A percentile compares a stretch with the other conserved stretches of the same genome.
Conservation (phyloP, 192 early-diverging fungal species). For the Entomortierella chlamydospora region DNA sequence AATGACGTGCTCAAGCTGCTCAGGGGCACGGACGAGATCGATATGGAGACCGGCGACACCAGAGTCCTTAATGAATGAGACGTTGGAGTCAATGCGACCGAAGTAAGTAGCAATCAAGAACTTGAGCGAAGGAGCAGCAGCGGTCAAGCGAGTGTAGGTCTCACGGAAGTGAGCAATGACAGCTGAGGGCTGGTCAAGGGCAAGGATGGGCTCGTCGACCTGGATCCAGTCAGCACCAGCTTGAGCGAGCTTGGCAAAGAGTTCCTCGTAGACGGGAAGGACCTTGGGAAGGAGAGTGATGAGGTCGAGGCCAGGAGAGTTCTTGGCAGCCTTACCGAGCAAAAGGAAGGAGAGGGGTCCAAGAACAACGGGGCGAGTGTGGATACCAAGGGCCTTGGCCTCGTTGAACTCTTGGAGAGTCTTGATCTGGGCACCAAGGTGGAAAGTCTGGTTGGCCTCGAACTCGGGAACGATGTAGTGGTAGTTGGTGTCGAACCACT, state of each 20-base stretch:
- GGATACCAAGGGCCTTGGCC: slow-evolving; percentile 91
- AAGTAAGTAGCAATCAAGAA: slow-evolving; percentile 95
- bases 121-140: slow-evolving; percentile 67
- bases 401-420: slow-evolving; percentile 89
- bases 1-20: slow-evolving; percentile 82
- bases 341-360: slow-evolving; percentile 92
- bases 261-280: slow-evolving; percentile 83
- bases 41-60: slow-evolving; percentile 90
- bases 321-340: slow-evolving; percentile 86
- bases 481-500: slow-evolving; percentile 99
- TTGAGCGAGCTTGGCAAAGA: slow-evolving; percentile 77
- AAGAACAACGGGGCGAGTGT: slow-evolving; percentile 91
- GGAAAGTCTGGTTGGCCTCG: slow-evolving; percentile 78
- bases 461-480: slow-evolving; percentile 90
- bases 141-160: slow-evolving; percentile 73
- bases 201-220: slow-evolving; percentile 86
- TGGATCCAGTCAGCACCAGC: slow-evolving; percentile 88
- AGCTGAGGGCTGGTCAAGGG: slow-evolving; percentile 67
- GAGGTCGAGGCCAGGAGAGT: slow-evolving; percentile 72
- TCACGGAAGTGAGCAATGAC: slow-evolving; percentile 65
- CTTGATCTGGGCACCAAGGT: slow-evolving; percentile 71
- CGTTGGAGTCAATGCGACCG: slow-evolving; percentile 83
- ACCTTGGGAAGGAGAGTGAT: slow-evolving; percentile 81
- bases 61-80: slow-evolving; percentile 74
- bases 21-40: slow-evolving; percentile 88